Conservation (phyloP, 805 yeast genomes). For the Vanderwaltozyma tropicalis region DNA sequence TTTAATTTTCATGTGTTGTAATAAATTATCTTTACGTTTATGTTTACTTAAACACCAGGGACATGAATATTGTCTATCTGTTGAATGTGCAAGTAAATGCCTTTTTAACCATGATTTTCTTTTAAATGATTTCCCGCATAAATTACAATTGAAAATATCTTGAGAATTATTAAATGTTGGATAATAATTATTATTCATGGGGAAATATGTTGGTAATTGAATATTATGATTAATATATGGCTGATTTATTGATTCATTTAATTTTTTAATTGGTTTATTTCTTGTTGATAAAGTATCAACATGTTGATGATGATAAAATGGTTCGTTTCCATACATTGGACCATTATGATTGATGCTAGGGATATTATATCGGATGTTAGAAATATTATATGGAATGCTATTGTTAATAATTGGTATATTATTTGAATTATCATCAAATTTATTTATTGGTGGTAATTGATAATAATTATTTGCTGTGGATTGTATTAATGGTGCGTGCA, state of each 20-base stretch:
- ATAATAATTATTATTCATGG: neutral
- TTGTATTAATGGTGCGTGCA: neutral
- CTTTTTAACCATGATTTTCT: slow-evolving; percentile 27
- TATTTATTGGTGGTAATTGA: neutral
- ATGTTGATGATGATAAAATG: too few species aligned
- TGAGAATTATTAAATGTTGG: neutral
- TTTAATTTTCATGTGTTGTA: slow-evolving; percentile 26
- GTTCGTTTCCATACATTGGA: too few species aligned
- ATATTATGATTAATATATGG: neutral
- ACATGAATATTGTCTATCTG: slow-evolving; percentile 19
- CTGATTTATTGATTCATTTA: too few species aligned
- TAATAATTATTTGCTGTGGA: too few species aligned
- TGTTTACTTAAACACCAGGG: slow-evolving; percentile 26
- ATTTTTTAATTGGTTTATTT: too few species aligned
- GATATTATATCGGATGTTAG: too few species aligned
- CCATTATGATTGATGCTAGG: too few species aligned
- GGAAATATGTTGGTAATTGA: neutral
- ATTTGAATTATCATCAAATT: neutral
- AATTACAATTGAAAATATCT: slow-evolving; percentile 19
- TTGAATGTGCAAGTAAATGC: slow-evolving; percentile 23
- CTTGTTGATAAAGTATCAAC: too few species aligned
- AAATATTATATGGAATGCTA: too few species aligned
- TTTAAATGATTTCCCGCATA: slow-evolving; percentile 25
- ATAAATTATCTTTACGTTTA: slow-evolving; percentile 26
- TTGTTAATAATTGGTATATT: neutral